These are phyloP conservation scores for Lepiota venenata DNA, from an alignment of 768 basidiomycete genomes.

Conservation along the genomic window DNA sequence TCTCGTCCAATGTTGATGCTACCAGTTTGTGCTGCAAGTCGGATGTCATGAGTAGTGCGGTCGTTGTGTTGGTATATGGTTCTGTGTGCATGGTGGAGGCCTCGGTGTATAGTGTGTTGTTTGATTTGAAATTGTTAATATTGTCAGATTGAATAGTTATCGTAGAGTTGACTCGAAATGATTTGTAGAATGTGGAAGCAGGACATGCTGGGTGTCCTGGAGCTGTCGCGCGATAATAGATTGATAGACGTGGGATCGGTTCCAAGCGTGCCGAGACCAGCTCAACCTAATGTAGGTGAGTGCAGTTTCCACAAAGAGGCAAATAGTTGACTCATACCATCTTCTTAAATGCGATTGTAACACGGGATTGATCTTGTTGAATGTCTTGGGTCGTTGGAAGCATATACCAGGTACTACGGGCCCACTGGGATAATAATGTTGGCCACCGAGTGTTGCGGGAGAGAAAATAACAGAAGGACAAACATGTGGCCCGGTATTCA, in stretches of 20 bases:
- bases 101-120: not conserved
- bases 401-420: constrained; percentile 16
- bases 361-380: constrained; percentile 5
- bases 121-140: not conserved
- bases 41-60: not conserved
- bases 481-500: constrained; percentile 17
- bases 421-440: constrained; percentile 9
- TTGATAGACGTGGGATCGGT: constrained; percentile 6
- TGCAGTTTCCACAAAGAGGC: too few species aligned
- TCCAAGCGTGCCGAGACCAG: constrained; percentile 1
- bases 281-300: not conserved
- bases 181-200: constrained; percentile 1
- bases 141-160: not conserved
- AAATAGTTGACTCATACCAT: constrained; percentile 9
- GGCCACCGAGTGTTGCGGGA: not conserved
- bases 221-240: constrained; percentile 14
- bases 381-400: constrained; percentile 8
- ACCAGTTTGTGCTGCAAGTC: constrained; percentile 2
- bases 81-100: not conserved
- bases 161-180: not conserved
- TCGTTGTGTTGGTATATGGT: constrained; percentile 2
- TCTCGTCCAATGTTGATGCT: not conserved
- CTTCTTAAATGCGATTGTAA: constrained; percentile 11
- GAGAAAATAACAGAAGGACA: not conserved
- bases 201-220: constrained; percentile 15